A percentile compares a stretch with the other conserved stretches of the same genome.
Conservation (phyloP, 352 stramenopile genomes). For the Phytopythium cucurbitacearum region DNA sequence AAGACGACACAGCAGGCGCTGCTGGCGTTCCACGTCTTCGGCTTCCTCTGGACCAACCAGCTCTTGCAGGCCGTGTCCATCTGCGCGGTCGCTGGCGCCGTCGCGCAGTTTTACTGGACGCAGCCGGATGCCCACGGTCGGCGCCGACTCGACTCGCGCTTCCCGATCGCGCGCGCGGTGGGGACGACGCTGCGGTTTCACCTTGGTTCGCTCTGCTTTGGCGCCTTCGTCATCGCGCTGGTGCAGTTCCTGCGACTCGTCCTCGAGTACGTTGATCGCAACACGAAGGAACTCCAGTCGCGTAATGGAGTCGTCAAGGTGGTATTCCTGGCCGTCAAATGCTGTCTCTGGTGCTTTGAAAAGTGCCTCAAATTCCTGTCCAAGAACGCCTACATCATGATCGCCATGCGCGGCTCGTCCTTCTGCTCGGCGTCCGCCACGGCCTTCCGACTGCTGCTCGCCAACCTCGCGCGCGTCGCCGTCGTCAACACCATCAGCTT, state of each 20-base stretch:
- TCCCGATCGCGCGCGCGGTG: conserved; percentile 61
- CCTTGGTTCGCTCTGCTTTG: conserved; percentile 94
- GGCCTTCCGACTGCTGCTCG: conserved; percentile 92
- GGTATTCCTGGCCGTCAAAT: conserved; percentile 65
- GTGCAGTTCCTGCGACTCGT: conserved; percentile 94
- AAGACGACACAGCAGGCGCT: conserved; percentile 53
- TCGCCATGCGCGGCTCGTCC: conserved; percentile 73
- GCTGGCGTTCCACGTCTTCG: conserved; percentile 89
- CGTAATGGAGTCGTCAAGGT: conserved; percentile 79
- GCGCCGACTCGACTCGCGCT: conserved; percentile 41
- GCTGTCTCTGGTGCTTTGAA: conserved; percentile 95
- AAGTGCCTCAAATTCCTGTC: conserved; percentile 97
- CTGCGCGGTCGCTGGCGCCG: conserved; percentile 89
- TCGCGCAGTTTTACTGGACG: conserved; percentile 93
- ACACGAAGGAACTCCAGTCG: conserved; percentile 78
- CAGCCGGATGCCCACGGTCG: conserved; percentile 20
- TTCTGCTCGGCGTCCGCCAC: conserved; percentile 90
- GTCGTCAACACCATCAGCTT: conserved; percentile 91
- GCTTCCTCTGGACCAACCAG: conserved; percentile 95
- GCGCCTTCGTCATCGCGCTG: conserved; percentile 95
- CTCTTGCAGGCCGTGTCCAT: conserved; percentile 95
- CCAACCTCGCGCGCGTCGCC: conserved; percentile 87
- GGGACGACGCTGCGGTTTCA: conserved; percentile 85
- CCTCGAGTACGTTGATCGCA: conserved; percentile 93
- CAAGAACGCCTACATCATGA: conserved; percentile 94